These are phyloP conservation scores for Gleditsia sinensis DNA, from an alignment of 306 rosid species.

Conservation along the genomic window DNA sequence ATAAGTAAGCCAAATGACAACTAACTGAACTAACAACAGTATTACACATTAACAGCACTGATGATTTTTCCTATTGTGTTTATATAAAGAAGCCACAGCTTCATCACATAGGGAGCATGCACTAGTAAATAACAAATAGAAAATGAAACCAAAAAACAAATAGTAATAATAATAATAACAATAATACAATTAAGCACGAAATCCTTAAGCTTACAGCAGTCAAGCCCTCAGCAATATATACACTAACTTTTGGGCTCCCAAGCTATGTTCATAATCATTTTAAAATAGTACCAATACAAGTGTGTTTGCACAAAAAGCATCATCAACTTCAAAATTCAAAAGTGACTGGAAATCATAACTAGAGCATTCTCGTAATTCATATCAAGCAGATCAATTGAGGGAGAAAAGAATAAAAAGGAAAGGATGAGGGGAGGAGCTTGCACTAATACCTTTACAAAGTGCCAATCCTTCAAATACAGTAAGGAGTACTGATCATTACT, in stretches of 20 bases:
- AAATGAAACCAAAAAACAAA: background rate
- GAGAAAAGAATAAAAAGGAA: background rate
- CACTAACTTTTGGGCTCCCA: background rate
- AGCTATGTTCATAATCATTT: conserved; percentile 5
- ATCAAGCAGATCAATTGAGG: background rate
- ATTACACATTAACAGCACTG: background rate
- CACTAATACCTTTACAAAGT: conserved; percentile 78
- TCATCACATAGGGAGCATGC: conserved; percentile 3
- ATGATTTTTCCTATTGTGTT: background rate
- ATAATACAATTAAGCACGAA: background rate
- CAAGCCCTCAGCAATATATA: background rate
- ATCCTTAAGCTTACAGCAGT: background rate
- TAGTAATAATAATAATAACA: background rate
- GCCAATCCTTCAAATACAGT: conserved; percentile 97
- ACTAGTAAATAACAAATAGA: conserved; percentile 12
- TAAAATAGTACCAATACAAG: background rate
- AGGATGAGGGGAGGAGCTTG: background rate
- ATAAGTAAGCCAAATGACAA: conserved; percentile 31
- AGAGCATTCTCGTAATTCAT: background rate
- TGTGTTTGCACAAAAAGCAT: conserved; percentile 8
- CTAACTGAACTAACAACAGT: conserved; percentile 22
- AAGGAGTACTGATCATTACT: conserved; percentile 36
- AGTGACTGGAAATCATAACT: conserved; percentile 1
- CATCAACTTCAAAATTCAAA: background rate
- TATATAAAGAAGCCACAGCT: background rate